Base-by-base conservation (phyloP, 2,329 filamentous ascomycete genomes). In the Colletotrichum eremochloae region DNA sequence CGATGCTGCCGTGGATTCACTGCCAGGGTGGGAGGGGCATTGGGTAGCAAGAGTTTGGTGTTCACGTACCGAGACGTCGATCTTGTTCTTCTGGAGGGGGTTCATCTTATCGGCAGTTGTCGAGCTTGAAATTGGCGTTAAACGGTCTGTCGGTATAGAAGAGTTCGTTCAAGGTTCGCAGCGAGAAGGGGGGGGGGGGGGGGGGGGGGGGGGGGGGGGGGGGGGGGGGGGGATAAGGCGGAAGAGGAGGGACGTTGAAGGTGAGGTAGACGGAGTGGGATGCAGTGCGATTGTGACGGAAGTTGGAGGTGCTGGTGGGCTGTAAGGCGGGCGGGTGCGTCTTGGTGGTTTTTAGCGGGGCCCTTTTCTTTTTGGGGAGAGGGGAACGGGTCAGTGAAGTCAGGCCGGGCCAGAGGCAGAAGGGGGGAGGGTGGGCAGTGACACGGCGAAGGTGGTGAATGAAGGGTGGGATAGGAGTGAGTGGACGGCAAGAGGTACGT, bases 51-150 rank as follows among this genome's bases (percentile, higher is more conserved):
- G 58, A 55, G 64, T 68, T 71, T 68, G 74, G 72, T 58, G 62
- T 60, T 36, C 38, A 89, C 94, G 86, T 86, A 98, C 96, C 87
- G 90, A 95, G 85, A 98, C 89, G 85, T 99, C 96, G 79, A 98
- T 89, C 88, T 99, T 98, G 89, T 98, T 98, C 89, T 97, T 95
- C 88, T 98, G 94, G 83, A 95, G 94, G 78, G 96, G 96, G 83
- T 98, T 98, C 94, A 98, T 97, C 76, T 78, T 87, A 83, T 56
- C 44, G 46, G 53, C 15, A 31, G 36, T 33, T 18, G 18, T 60
- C 42, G 52, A 56, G 38, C 44, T 61, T 36, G 55, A 31, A 24
- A 18, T 66, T 55, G 18, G n/a, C 12, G 12, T 6, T 29, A 14
- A 12, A 36, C n/a, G 33, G 31, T 36, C 18, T 40, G 31, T 64